Evolutionary conservation across 2,329 filamentous ascomycete species (phyloP).

Genomic region (Neofusicoccum parvum): DNA sequence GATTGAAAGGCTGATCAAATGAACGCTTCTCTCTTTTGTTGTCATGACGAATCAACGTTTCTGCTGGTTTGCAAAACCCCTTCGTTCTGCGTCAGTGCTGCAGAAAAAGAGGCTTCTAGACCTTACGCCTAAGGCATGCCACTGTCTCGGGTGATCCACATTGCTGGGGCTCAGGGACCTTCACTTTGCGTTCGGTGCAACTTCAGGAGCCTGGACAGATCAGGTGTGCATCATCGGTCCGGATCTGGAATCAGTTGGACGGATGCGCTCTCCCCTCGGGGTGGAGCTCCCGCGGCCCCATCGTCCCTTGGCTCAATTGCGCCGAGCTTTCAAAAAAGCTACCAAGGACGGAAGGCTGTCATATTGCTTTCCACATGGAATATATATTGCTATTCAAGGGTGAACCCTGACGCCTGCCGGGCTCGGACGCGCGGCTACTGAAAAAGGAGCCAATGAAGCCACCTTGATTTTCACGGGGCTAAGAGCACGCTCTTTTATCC

Average conservation of each 20-base stretch:
- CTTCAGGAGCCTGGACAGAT: not conserved
- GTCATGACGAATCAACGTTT: not conserved
- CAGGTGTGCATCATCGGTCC: not conserved
- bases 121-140: not conserved
- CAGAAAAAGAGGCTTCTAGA: not conserved
- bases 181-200: not conserved
- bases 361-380: not conserved
- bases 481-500: not conserved
- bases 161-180: not conserved
- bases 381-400: not conserved
- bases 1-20: conserved; percentile 6
- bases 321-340: not conserved
- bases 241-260: not conserved
- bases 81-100: not conserved
- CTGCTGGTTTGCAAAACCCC: not conserved
- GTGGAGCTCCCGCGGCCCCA: not conserved
- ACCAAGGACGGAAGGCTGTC: not conserved
- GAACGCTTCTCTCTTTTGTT: not conserved
- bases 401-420: not conserved
- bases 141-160: not conserved
- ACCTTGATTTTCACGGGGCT: not conserved
- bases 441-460: not conserved
- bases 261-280: not conserved
- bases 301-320: not conserved
- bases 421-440: conserved; percentile 1